These are phyloP conservation scores for Urtica urens DNA, from an alignment of 306 rosid species.

Conservation along the genomic window DNA sequence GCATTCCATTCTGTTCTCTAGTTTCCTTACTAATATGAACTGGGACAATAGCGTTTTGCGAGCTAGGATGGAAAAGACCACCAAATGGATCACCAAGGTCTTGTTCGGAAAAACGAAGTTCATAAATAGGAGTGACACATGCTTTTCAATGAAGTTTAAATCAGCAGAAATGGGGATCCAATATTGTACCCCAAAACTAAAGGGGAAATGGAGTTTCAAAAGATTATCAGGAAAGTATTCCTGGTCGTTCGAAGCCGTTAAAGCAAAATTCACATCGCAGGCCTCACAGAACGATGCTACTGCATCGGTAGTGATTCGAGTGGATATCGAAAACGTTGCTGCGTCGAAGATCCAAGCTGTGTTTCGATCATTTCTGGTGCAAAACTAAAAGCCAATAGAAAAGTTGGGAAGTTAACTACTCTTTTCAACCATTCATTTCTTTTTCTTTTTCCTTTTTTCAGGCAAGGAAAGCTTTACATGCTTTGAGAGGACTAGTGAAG, in stretches of 20 bases:
- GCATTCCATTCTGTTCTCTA: neutral
- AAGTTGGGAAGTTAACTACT: neutral
- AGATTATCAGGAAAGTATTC: slow-evolving; percentile 37
- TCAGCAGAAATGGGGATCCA: slow-evolving; percentile 10
- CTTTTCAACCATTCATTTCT: neutral
- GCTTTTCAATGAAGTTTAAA: slow-evolving; percentile 12
- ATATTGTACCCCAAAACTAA: slow-evolving; percentile 30
- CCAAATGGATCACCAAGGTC: slow-evolving; percentile 67
- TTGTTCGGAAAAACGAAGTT: slow-evolving; percentile 53
- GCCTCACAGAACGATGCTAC: slow-evolving; percentile 15
- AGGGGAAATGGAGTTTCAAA: slow-evolving; percentile 69
- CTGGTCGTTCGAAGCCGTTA: slow-evolving; percentile 38
- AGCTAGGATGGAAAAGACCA: slow-evolving; percentile 54
- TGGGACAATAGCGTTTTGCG: neutral
- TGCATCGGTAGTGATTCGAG: slow-evolving; percentile 5
- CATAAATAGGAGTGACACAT: slow-evolving; percentile 26
- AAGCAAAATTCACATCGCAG: slow-evolving; percentile 23
- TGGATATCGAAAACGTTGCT: slow-evolving; percentile 26
- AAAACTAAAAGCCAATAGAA: too few relatives aligned
- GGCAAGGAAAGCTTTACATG: slow-evolving; percentile 89
- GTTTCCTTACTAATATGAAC: neutral
- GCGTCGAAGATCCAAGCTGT: slow-evolving; percentile 69
- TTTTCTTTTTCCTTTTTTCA: slow-evolving; percentile 11
- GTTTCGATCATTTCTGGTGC: slow-evolving; percentile 70
- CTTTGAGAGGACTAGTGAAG: slow-evolving; percentile 79